phyloP scores from a whole-genome alignment of 257 asterid species.

The Cordia subcordata region DNA sequence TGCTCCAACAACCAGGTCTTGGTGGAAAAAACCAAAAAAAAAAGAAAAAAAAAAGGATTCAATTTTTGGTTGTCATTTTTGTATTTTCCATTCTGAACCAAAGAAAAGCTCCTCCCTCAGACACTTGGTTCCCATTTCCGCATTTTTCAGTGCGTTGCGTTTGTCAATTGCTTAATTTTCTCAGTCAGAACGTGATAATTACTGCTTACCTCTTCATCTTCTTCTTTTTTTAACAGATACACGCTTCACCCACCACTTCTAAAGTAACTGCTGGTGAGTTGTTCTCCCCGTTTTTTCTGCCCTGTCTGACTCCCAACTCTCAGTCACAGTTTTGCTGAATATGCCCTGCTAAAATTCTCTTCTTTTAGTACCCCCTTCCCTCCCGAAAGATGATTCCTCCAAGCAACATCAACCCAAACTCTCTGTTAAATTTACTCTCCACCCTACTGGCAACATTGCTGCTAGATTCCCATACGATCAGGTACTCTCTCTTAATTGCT shows the following conservation, averaged over 20 bases:
- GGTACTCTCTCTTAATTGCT: conserved; percentile 27
- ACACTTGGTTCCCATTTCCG: background rate
- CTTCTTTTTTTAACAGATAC: conserved; percentile 3
- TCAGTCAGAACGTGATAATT: background rate
- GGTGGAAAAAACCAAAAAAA: too few species aligned
- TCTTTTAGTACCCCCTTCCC: conserved; percentile 11
- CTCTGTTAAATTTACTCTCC: conserved; percentile 58
- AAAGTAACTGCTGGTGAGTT: conserved; percentile 5
- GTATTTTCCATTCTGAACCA: background rate
- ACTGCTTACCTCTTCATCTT: background rate
- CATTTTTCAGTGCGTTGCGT: background rate
- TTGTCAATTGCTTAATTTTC: background rate
- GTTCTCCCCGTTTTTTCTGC: background rate
- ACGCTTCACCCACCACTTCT: conserved; percentile 2
- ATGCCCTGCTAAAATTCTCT: conserved; percentile 15
- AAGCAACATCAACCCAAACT: conserved; percentile 43
- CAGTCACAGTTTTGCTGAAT: background rate
- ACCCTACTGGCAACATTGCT: conserved; percentile 73
- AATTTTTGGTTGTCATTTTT: too few species aligned
- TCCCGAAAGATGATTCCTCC: conserved; percentile 36
- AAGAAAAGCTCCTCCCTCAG: too few species aligned
- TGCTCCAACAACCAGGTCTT: too few species aligned
- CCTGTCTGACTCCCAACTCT: background rate
- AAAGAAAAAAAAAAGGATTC: too few species aligned
- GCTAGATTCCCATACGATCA: conserved; percentile 68